Base-by-base conservation (phyloP, 257 asterid species). In the Haberlea rhodopensis region DNA sequence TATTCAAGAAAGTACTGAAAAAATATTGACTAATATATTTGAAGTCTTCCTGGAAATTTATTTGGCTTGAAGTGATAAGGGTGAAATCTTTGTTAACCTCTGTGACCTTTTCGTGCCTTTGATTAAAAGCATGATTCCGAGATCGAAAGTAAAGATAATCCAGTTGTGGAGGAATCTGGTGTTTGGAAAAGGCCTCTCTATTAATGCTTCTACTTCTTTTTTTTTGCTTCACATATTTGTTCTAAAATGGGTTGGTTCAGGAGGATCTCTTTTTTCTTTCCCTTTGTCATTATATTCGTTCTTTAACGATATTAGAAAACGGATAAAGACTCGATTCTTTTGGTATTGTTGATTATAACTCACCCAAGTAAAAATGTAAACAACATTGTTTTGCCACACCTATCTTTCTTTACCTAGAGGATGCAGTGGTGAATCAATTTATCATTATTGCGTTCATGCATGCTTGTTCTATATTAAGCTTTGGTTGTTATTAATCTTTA, bases 261-360 rank as follows among this genome's bases (percentile, higher is more conserved):
- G 95, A 72, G 96, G 77, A 88, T 75, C 68, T 79, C 89, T 85
- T 87, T 88, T 84, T 81, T 61, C 84, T 82, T 78, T 71, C 80
- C 91, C 79, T 66, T 71, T 78, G 79, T 74, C 68, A 61, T 75
- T 64, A 73, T 76, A 55, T 79, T 62, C 68, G 55, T 68, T 73
- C 69, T 60, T 59, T 71, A 45, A 69, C 65, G 76, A 59, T 68
- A 75, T 75, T 75, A 51, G 75, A 73, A 57, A 60, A 81, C 40
- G 62, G 53, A 63, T 66, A 58, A 71, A 74, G 77, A 53, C 46
- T 28, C 15, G 48, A 84, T 82, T 84, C 85, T 75, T 84, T 75
- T 61, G 70, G 60, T 26, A 71, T 64, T 71, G 51, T 20, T 73
- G 18, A 46, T 26, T 69, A 70, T 67, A 61, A 29, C 74, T 58